Percentiles rank a stretch among this genome's conserved stretches.
These are phyloP conservation scores for Colletotrichum musae DNA, from an alignment of 2,329 filamentous ascomycete genomes.

Conservation along the genomic window DNA sequence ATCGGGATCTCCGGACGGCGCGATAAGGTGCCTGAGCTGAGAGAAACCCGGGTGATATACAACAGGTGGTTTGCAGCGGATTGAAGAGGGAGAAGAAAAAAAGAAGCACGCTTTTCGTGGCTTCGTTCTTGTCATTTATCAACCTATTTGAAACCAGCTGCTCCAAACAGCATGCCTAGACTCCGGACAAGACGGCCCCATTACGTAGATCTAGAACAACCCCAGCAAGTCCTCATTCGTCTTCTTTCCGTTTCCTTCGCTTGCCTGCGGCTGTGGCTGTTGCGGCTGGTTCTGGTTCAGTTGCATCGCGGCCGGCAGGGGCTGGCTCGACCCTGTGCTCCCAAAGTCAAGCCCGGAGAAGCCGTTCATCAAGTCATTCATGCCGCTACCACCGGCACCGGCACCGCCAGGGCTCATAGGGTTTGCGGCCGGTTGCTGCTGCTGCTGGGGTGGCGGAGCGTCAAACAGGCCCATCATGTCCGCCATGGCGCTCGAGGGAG, in stretches of 20 bases:
- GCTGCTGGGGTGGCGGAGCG: conserved; percentile 69
- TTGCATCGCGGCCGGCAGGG: conserved; percentile 75
- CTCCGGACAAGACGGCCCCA: conserved; percentile 28
- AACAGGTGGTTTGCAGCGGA: conserved; percentile 16
- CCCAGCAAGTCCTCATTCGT: conserved; percentile 73
- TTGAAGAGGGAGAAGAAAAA: conserved; percentile 12
- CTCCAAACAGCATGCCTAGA: conserved; percentile 40
- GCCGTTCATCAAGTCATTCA: conserved; percentile 92
- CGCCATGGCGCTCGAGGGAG: conserved; percentile 65
- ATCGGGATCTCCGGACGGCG: conserved; percentile 23
- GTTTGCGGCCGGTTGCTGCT: conserved; percentile 55
- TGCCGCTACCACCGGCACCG: conserved; percentile 65
- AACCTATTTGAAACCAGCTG: conserved; percentile 36
- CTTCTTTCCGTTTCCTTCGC: conserved; percentile 64
- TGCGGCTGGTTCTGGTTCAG: conserved; percentile 52
- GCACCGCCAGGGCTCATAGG: conserved; percentile 42
- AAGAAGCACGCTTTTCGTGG: conserved; percentile 39
- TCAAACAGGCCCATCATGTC: conserved; percentile 81
- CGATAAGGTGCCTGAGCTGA: conserved; percentile 22
- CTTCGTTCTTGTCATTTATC: conserved; percentile 41
- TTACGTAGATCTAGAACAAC: conserved; percentile 52
- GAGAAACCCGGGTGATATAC: conserved; percentile 7
- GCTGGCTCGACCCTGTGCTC: conserved; percentile 67
- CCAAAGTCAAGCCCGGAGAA: conserved; percentile 87
- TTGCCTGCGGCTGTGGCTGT: conserved; percentile 49